Conservation (phyloP, 1,139 yeast genomes). For the Suhomyces kunorum region DNA sequence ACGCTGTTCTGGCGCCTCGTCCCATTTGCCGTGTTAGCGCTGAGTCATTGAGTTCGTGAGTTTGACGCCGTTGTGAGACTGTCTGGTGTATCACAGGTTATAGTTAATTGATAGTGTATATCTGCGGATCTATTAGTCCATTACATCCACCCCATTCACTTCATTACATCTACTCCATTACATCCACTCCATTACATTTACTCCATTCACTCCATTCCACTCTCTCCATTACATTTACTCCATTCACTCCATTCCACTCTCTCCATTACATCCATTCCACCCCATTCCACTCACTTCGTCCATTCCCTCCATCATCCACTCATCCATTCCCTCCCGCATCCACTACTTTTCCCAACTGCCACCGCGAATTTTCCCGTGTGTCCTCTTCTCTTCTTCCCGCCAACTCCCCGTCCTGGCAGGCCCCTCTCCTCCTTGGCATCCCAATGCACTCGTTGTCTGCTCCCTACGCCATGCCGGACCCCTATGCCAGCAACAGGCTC, state of each 20-base stretch:
- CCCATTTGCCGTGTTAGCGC: too few species aligned
- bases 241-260: too few species aligned
- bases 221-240: neutral
- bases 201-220: too few species aligned
- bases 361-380: neutral
- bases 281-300: neutral
- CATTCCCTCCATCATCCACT: neutral
- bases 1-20: conserved; percentile 1
- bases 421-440: neutral
- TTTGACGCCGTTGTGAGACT: too few species aligned
- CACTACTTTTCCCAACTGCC: neutral
- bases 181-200: too few species aligned
- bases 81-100: too few species aligned
- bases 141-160: too few species aligned
- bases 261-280: neutral
- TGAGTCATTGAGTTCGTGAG: too few species aligned
- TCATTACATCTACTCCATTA: too few species aligned
- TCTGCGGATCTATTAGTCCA: too few species aligned
- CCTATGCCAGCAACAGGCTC: conserved; percentile 3
- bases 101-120: too few species aligned
- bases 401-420: neutral
- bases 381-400: neutral
- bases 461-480: conserved; percentile 10
- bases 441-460: conserved; percentile 5
- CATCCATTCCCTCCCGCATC: neutral